Percentiles rank a stretch among this genome's conserved stretches.
These are phyloP conservation scores for Ceratocystis harringtonii DNA, from an alignment of 2,329 filamentous ascomycete species.

Conservation along the genomic window DNA sequence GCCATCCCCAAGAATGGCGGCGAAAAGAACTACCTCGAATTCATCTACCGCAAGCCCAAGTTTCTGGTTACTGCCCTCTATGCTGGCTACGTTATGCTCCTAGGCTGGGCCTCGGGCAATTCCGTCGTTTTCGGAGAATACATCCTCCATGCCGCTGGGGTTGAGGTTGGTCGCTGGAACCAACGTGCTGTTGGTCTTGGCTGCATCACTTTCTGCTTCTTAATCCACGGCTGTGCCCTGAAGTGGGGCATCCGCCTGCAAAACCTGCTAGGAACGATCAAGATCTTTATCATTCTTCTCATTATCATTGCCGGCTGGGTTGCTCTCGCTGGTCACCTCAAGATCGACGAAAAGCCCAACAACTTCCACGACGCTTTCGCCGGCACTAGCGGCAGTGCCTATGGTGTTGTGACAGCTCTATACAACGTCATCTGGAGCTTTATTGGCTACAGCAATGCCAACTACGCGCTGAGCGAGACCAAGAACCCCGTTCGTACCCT, in stretches of 20 bases:
- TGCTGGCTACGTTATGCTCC: conserved; percentile 44
- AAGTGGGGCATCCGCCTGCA: conserved; percentile 54
- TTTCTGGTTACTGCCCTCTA: conserved; percentile 48
- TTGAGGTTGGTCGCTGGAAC: conserved; percentile 50
- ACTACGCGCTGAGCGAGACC: conserved; percentile 51
- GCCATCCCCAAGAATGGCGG: conserved; percentile 49
- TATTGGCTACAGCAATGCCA: conserved; percentile 53
- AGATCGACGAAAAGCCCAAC: conserved; percentile 41
- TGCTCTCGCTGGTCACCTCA: conserved; percentile 45
- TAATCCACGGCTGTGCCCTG: conserved; percentile 48
- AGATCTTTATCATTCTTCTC: conserved; percentile 49
- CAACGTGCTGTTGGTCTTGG: conserved; percentile 51
- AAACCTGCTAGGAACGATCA: conserved; percentile 50
- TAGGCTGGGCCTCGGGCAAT: conserved; percentile 52
- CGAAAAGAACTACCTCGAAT: conserved; percentile 54
- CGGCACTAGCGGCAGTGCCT: conserved; percentile 50
- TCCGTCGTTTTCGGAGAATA: conserved; percentile 58
- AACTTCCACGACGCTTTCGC: conserved; percentile 51
- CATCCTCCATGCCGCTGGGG: conserved; percentile 48
- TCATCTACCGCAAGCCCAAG: conserved; percentile 43
- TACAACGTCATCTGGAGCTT: conserved; percentile 62
- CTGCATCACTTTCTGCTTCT: conserved; percentile 48
- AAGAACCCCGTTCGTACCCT: conserved; percentile 50
- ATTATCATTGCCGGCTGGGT: conserved; percentile 49
- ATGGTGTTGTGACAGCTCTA: conserved; percentile 52